Evolutionary conservation across 257 asterid genomes (phyloP), one percentile per base, ranked within the genome.

Genomic region (Nicotiana obtusifolia): DNA sequence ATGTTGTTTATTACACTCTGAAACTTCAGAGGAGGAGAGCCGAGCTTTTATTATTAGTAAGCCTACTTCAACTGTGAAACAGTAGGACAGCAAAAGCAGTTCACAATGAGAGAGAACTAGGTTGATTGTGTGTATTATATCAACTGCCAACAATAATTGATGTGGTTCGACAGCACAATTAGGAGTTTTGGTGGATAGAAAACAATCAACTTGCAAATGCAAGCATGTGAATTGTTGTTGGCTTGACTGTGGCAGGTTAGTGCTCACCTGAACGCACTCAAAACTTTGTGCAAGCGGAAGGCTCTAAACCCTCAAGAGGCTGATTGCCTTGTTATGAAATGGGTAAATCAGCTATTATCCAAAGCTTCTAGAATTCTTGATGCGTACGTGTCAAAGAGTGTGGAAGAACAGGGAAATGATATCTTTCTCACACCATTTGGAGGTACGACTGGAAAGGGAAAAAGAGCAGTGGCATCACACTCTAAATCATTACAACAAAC

Each of bases 191-290:
- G 28, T 49, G 62, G 79, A 75, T 16, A 44, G 79, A 49, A 3
- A 16, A 24, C 37, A 75, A 15, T 49, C 2, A 47, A 75, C 49
- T 47, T 75, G 16, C 62, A 75, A 75, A 49, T 24, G 62, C 62
- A 15, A 47, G 1, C 24, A 10, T 60, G 17, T 68, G 64, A 75
- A 26, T 41, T 59, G 35, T 61, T 52, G 54, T 64, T 24, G 52
- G 87, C 26, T 35, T 64, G 62, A 41, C 76, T 89, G 69, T 85
- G 85, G 82, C 95, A 95, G 99, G 99, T 95, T 77, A 91, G 91
- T 88, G 99, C 99, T 73, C 99, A 94, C 82, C 93, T 94, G 75
- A 95, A 91, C 90, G 97, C 97, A 82, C 93, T 95, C 64, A 90
- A 86, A 86, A 95, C 99, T 73, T 84, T 95, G 64, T 94, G 98